phyloP scores from a whole-genome alignment of 2,329 filamentous ascomycete species.

The Colletotrichum camelliae region DNA sequence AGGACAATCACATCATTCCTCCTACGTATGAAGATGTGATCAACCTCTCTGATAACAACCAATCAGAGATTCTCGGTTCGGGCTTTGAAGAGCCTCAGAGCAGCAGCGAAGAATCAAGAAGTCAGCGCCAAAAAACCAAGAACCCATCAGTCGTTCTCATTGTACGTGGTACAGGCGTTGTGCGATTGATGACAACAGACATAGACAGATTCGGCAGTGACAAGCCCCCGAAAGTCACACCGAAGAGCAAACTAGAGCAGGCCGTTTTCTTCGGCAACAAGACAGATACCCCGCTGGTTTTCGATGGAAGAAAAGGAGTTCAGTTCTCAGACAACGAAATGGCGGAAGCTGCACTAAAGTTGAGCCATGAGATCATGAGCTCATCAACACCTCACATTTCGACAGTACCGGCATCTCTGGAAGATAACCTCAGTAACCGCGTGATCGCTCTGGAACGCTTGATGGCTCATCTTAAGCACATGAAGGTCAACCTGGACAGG shows the following conservation, averaged over 20 bases:
- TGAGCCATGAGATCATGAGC: conserved; percentile 82
- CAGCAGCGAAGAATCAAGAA: conserved; percentile 50
- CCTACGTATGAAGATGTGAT: conserved; percentile 85
- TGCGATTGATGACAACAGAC: conserved; percentile 65
- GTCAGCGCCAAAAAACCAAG: conserved; percentile 61
- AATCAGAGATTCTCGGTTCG: conserved; percentile 68
- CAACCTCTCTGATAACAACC: conserved; percentile 72
- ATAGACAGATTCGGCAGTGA: conserved; percentile 65
- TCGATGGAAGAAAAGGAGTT: conserved; percentile 71
- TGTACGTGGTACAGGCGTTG: conserved; percentile 66
- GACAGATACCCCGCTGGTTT: conserved; percentile 85
- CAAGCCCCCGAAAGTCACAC: conserved; percentile 69
- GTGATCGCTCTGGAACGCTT: conserved; percentile 77
- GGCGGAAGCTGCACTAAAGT: conserved; percentile 74
- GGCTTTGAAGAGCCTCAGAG: conserved; percentile 64
- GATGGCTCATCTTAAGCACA: conserved; percentile 71
- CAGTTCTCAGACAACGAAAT: conserved; percentile 74
- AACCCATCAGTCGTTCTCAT: conserved; percentile 67
- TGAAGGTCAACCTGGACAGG: conserved; percentile 70
- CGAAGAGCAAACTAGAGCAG: conserved; percentile 90
- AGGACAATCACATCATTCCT: conserved; percentile 67
- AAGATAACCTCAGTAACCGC: conserved; percentile 79
- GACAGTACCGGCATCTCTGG: conserved; percentile 75
- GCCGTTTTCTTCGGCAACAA: conserved; percentile 90
- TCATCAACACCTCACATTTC: conserved; percentile 79